These are phyloP conservation scores for Malassezia furfur DNA, from an alignment of 1,284 basidiomycete genomes.

Conservation along the genomic window DNA sequence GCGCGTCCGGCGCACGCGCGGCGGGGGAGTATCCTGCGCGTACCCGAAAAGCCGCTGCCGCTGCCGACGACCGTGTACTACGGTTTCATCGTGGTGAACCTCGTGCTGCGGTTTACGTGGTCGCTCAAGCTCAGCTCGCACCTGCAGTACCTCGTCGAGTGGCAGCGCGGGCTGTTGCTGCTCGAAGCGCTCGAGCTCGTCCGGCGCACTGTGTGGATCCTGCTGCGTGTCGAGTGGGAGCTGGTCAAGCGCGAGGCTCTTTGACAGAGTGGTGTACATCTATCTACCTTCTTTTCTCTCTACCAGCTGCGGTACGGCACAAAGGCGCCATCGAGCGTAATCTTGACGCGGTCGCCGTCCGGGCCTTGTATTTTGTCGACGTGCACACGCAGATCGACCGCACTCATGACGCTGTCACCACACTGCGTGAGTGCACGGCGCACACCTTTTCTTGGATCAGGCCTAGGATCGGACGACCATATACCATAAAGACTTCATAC, in stretches of 20 bases:
- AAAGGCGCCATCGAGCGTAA: constrained; percentile 41
- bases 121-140: constrained; percentile 80
- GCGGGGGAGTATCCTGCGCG: constrained; percentile 10
- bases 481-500: constrained; percentile 33
- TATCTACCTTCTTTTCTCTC: not conserved
- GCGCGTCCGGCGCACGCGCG: constrained; percentile 3
- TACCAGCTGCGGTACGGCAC: constrained; percentile 32
- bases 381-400: constrained; percentile 39
- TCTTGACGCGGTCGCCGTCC: constrained; percentile 35
- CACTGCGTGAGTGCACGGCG: constrained; percentile 18
- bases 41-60: constrained; percentile 61
- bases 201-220: constrained; percentile 91
- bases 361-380: constrained; percentile 32
- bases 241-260: constrained; percentile 14
- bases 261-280: too few species aligned
- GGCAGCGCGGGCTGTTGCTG: constrained; percentile 74
- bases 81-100: constrained; percentile 69
- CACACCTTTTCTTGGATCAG: constrained; percentile 45
- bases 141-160: constrained; percentile 70
- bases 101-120: constrained; percentile 89
- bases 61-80: constrained; percentile 71
- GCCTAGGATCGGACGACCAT: constrained; percentile 35
- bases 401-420: constrained; percentile 38
- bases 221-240: constrained; percentile 69
- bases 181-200: constrained; percentile 83